Evolutionary conservation across 2,329 filamentous ascomycete genomes (phyloP), one percentile per base, ranked within the genome.

Genomic region (Epichloe glyceriae): DNA sequence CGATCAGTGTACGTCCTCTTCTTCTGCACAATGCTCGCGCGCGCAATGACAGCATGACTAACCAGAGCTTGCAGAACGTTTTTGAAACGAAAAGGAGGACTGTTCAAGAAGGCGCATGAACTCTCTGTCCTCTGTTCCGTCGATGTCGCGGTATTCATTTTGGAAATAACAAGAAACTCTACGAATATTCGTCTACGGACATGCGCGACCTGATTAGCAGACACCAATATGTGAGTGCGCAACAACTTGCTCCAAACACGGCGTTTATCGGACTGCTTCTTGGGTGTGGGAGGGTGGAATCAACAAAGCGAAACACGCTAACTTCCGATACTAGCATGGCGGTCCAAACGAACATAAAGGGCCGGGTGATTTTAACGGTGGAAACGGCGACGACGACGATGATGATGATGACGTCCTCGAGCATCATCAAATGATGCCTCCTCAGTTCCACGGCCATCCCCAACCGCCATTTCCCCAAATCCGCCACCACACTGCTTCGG

Each of bases 31-130:
- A 14, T 38, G 35, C 15, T 6, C 2, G 35, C 7, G 35, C 30
- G n/a, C n/a, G 8, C 43, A 26, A 1, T 20, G 19, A 40, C 35
- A 17, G 12, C 5, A 17, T 3, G 4, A 46, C 52, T 52, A 45
- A 48, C 41, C 26, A 38, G 14, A 11, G 19, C 10, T 19, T 40
- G 49, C 63, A 96, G 90, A 57, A 98, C 93, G 43, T 98, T 98
- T 68, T 75, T 98, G 60, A 98, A 98, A 78, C 87, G 93, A 73
- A 98, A 98, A 72, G 93, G 91, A 61, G 93, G 93, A 62, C 76
- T 98, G 47, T 98, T 98, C 79, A 98, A 98, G 76, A 98, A 98
- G 80, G 93, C 93, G 50, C 90, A 98, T 68, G 93, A 98, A 77
- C 79, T 98, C 49, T 95, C 91, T 49, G 93, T 98, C 45, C 84